Conservation (phyloP, 768 basidiomycete genomes). For the Podaxis sp. region DNA sequence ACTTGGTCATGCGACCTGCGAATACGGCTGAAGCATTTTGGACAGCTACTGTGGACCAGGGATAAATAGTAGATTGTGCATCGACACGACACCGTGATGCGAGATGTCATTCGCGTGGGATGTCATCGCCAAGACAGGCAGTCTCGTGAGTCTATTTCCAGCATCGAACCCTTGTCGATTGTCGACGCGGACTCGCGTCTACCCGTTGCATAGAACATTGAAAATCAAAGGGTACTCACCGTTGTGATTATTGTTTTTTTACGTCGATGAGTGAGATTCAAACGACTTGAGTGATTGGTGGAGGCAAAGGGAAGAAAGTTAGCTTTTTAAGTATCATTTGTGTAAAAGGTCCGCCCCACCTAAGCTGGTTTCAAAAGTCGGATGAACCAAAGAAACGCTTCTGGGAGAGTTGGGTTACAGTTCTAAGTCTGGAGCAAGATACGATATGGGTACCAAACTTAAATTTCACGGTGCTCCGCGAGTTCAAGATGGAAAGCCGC, state of each 20-base stretch:
- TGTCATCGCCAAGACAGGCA: neutral
- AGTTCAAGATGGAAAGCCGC: neutral
- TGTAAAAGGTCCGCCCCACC: neutral
- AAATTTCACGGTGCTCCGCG: neutral
- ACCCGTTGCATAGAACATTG: neutral
- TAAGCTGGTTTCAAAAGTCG: neutral
- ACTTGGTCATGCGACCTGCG: neutral
- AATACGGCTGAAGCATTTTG: neutral
- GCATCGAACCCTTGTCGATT: neutral
- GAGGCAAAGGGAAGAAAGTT: neutral
- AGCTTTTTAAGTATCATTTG: neutral
- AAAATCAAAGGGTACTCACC: neutral
- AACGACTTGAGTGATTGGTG: neutral
- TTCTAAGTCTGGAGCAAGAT: neutral
- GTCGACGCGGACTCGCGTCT: neutral
- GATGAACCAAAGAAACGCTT: neutral
- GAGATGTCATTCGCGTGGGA: neutral
- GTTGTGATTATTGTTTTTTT: neutral
- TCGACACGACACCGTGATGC: neutral
- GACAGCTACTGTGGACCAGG: neutral
- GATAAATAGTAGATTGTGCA: neutral
- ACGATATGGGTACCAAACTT: neutral
- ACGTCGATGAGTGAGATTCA: neutral
- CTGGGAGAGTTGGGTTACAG: neutral
- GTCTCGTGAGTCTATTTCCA: neutral